Conservation (phyloP, 2,329 filamentous ascomycete species). For the Stachybotrys elegans region DNA sequence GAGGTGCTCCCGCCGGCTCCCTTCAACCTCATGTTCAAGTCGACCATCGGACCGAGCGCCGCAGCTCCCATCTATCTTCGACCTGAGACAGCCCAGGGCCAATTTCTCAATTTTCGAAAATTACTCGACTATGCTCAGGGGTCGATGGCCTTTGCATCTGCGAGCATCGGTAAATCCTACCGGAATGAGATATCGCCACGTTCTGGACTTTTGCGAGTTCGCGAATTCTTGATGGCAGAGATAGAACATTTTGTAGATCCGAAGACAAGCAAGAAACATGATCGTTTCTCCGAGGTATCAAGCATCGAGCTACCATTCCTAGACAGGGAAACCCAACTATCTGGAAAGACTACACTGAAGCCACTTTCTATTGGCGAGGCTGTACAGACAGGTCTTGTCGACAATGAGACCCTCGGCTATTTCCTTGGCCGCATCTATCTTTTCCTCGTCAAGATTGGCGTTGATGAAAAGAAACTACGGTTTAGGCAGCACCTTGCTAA, state of each 20-base stretch:
- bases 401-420: slow-evolving; percentile 67
- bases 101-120: slow-evolving; percentile 65
- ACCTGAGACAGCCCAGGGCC: slow-evolving; percentile 64
- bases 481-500: slow-evolving; percentile 68
- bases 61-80: slow-evolving; percentile 57
- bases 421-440: slow-evolving; percentile 62
- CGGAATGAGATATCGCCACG: slow-evolving; percentile 66
- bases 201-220: slow-evolving; percentile 58
- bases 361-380: slow-evolving; percentile 57
- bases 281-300: slow-evolving; percentile 56
- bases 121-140: slow-evolving; percentile 64
- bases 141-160: slow-evolving; percentile 65
- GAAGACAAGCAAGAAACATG: slow-evolving; percentile 57
- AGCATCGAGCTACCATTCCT: slow-evolving; percentile 57
- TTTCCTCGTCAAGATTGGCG: slow-evolving; percentile 58
- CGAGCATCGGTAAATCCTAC: slow-evolving; percentile 66
- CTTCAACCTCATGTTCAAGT: slow-evolving; percentile 72
- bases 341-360: slow-evolving; percentile 52
- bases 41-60: slow-evolving; percentile 60
- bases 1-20: slow-evolving; percentile 55
- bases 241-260: slow-evolving; percentile 68
- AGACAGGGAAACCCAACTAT: slow-evolving; percentile 55
- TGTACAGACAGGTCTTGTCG: slow-evolving; percentile 54
- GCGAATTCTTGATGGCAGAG: slow-evolving; percentile 66
- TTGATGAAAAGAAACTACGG: slow-evolving; percentile 58